A percentile compares a stretch with the other conserved stretches of the same genome.
Conservation (phyloP, 768 basidiomycete genomes). For the Lepiota brunneoincarnata region DNA sequence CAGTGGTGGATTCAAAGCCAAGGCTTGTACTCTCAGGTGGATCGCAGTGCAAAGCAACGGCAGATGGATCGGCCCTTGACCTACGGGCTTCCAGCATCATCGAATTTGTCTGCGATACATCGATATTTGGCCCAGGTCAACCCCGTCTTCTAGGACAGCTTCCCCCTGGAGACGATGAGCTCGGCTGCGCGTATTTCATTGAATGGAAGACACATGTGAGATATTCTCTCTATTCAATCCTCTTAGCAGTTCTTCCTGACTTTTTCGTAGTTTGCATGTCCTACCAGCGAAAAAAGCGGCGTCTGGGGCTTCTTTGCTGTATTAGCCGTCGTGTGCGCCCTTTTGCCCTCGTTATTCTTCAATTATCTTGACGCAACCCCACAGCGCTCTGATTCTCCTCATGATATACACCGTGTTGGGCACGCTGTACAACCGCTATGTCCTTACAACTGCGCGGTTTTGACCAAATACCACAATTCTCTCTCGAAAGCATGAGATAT, state of each 20-base stretch:
- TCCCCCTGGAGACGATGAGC: conserved; percentile 58
- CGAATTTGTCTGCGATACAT: conserved; percentile 74
- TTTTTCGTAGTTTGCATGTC: conserved; percentile 61
- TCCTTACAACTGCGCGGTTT: conserved; percentile 68
- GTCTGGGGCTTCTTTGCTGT: conserved; percentile 51
- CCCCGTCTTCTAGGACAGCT: conserved; percentile 63
- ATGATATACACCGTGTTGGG: conserved; percentile 67
- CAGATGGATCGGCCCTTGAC: conserved; percentile 28
- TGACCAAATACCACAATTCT: conserved; percentile 71
- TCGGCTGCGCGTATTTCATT: conserved; percentile 74
- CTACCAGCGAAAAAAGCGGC: conserved; percentile 54
- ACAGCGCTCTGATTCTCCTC: conserved; percentile 53
- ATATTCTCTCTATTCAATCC: conserved; percentile 1
- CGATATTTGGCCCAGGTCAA: conserved; percentile 53
- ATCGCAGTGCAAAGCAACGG: conserved; percentile 54
- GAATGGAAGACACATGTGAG: conserved; percentile 84
- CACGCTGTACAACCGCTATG: conserved; percentile 75
- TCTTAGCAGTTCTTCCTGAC: neutral
- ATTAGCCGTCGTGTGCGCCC: conserved; percentile 57
- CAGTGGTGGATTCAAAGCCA: conserved; percentile 48
- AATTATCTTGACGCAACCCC: neutral
- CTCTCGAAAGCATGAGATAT: conserved; percentile 48
- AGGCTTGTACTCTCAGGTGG: conserved; percentile 60
- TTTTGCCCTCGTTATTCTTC: neutral
- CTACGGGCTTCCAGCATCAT: conserved; percentile 63